Base-by-base conservation (phyloP, 257 asterid species). In the Cruciata laevipes region DNA sequence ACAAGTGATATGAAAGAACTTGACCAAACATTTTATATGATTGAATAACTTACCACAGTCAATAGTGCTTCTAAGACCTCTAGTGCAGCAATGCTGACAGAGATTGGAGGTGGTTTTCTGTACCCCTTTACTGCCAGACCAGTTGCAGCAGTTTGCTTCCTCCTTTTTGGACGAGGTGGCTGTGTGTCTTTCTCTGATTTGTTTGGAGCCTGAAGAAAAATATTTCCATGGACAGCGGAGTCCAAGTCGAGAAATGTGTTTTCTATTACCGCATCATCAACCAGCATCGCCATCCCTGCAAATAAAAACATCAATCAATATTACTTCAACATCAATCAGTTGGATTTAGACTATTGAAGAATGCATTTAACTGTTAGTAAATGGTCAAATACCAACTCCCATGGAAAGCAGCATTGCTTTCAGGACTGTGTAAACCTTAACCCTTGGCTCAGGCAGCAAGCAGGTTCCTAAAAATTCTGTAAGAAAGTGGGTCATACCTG, bases 1-100 rank as follows among this genome's bases (percentile, higher is more conserved):
- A n/a, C n/a, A n/a, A n/a, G n/a, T n/a, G n/a, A n/a, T n/a, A n/a
- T n/a, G n/a, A n/a, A n/a, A n/a, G n/a, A n/a, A n/a, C n/a, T n/a
- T n/a, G n/a, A n/a, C n/a, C n/a, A n/a, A n/a, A 52, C 18, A 58
- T 8, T 35, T 35, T 55, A 13, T 13, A 25, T 12, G 23, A 35
- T 49, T 37, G 20, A 63, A 20, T 61, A 71, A 72, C 84, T 61
- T 79, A 93, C 99, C 95, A 84, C 87, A 64, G 79, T 81, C 33
- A 94, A 78, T 73, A 94, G 93, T 62, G 90, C 75, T 75, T 90
- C 96, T 71, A 90, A 78, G 42, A 86, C 81, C 87, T 90, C 90
- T 77, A 93, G 42, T 20, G 97, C 97, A 56, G 99, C 95, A 72
- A 87, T 80, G 84, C 79, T 88, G 73, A 88, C 74, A 61, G 89